Base-by-base conservation (phyloP, 2,329 filamentous ascomycete species). In the Hypoxylon sp. region DNA sequence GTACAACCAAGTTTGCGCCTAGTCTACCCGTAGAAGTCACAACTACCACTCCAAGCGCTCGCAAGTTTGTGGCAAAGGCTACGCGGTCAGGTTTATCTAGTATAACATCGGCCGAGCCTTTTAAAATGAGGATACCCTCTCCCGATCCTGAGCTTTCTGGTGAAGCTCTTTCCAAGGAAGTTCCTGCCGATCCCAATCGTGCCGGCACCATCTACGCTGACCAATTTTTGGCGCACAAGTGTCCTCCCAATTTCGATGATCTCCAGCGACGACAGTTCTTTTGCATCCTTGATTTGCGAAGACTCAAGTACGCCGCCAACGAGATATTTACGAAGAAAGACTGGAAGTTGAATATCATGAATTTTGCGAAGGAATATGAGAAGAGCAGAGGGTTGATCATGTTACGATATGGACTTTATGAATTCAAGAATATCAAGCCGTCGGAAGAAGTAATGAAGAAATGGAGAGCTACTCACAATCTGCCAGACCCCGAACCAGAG, bases 341-440 rank as follows among this genome's bases (percentile, higher is more conserved):
- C 58, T 85, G 82, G 82, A 83, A 82, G 68, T 68, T 85, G 43
- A 85, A 85, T 57, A 77, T 84, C 12, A 66, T 80, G 57, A 84
- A 84, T 65, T 85, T 85, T 50, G 81, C 82, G 27, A 85, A 84
- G 65, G 82, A 84, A 65, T 85, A 82, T 54, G 82, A 85, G 65
- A 85, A 85, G 72, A 84, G 81, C 63, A 75, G 82, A 37, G 82
- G 80, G 59, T 70, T 85, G 31, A 84, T 85, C 49, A 77, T 85
- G 69, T 64, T 85, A 47, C 79, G 81, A 36, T 85, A 85, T 55
- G 82, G 81, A 2, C 75, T 84, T 1, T 85, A 84, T 62, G 79
- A 84, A 61, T 85, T 84, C 70, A 82, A 84, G 70, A 84, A 80
- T 12, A 77, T 84, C 30, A 82, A 82, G 62, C 80, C 81, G 1